Conservation (phyloP, 2,329 filamentous ascomycete species). For the Tolypocladium amazonense region DNA sequence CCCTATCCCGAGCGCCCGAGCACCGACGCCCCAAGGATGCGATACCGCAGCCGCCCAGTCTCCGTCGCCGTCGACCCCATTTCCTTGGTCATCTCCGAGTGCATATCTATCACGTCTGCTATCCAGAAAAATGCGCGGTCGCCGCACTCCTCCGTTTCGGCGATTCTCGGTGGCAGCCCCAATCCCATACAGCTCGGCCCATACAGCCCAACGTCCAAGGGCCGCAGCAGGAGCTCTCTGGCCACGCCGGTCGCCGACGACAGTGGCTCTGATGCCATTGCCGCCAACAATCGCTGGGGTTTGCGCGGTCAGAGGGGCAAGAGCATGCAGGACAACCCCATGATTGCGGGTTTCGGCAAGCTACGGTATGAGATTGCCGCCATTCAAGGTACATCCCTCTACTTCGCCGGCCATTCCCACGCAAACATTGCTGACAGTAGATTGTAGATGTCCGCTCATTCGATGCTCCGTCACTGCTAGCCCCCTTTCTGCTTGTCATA, state of each 20-base stretch:
- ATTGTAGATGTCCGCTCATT: slow-evolving; percentile 71
- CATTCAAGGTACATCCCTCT: slow-evolving; percentile 52
- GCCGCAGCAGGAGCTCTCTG: slow-evolving; percentile 30
- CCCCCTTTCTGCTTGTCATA: slow-evolving; percentile 93
- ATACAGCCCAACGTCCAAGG: slow-evolving; percentile 29
- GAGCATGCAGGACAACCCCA: slow-evolving; percentile 93
- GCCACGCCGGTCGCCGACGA: slow-evolving; percentile 24
- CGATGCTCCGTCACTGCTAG: slow-evolving; percentile 79
- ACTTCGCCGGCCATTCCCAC: not conserved
- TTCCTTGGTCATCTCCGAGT: slow-evolving; percentile 93
- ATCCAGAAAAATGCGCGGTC: slow-evolving; percentile 97
- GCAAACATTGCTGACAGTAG: not conserved
- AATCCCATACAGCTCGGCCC: slow-evolving; percentile 45
- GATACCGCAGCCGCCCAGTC: slow-evolving; percentile 51
- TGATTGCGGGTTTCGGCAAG: slow-evolving; percentile 90
- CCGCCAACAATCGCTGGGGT: slow-evolving; percentile 78
- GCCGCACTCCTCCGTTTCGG: slow-evolving; percentile 90
- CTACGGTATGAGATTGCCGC: slow-evolving; percentile 78
- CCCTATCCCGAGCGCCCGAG: not conserved
- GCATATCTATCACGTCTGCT: slow-evolving; percentile 93
- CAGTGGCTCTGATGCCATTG: slow-evolving; percentile 32
- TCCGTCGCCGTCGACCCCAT: slow-evolving; percentile 84
- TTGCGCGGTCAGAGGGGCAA: slow-evolving; percentile 89
- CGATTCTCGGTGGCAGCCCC: slow-evolving; percentile 74
- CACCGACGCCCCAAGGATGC: slow-evolving; percentile 34